phyloP scores from a whole-genome alignment of 2,329 filamentous ascomycete species.

The Aureobasidium sp. region DNA sequence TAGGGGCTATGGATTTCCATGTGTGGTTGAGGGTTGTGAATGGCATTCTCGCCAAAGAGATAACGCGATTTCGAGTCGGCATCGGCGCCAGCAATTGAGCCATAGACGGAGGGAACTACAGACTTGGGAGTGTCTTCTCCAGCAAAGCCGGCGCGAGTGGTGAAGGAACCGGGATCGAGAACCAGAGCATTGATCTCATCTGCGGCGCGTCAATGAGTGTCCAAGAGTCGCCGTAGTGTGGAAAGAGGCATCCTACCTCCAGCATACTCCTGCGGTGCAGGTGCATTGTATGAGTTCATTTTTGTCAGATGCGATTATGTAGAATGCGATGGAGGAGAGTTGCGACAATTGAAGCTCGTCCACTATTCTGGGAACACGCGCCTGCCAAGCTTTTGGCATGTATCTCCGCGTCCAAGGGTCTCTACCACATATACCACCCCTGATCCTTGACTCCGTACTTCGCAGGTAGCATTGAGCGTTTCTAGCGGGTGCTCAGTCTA shows the following conservation, averaged over 20 bases:
- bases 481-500: not conserved
- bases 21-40: constrained; percentile 65
- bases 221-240: not conserved
- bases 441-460: not conserved
- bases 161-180: constrained; percentile 87
- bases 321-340: not conserved
- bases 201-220: constrained; percentile 30
- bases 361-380: not conserved
- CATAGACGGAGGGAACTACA: constrained; percentile 85
- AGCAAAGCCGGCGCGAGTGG: constrained; percentile 88
- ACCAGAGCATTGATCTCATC: constrained; percentile 97
- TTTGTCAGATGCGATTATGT: not conserved
- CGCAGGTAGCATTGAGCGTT: no score
- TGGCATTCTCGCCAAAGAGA: constrained; percentile 83
- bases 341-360: constrained; percentile 3
- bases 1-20: constrained; percentile 90
- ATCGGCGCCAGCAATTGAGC: constrained; percentile 42
- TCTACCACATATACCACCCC: not conserved
- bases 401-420: not conserved
- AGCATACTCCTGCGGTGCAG: constrained; percentile 37
- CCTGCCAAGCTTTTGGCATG: not conserved
- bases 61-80: constrained; percentile 46
- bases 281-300: constrained; percentile 18
- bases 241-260: constrained; percentile 27
- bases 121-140: constrained; percentile 97